Conservation (phyloP, 2,329 filamentous ascomycete genomes). For the Cephalotrichum gorgonifer region DNA sequence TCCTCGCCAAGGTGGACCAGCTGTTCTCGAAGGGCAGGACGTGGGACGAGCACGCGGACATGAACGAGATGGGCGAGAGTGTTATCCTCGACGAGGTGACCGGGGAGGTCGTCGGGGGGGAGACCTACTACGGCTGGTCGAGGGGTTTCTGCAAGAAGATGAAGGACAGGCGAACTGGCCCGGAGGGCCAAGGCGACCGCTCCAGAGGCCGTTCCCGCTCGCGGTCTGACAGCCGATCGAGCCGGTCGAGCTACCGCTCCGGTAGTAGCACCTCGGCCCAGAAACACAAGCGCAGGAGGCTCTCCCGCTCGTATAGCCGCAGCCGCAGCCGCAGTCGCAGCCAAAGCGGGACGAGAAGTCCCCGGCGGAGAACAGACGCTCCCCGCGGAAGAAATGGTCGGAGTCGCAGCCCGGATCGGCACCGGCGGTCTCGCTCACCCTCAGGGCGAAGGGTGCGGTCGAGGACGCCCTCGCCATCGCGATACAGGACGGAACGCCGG, state of each 20-base stretch:
- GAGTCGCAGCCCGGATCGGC: constrained; percentile 12
- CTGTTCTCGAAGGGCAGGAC: constrained; percentile 49
- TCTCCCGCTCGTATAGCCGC: constrained; percentile 21
- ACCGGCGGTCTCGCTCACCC: constrained; percentile 7
- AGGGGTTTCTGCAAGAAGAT: constrained; percentile 70
- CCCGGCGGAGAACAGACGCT: neutral
- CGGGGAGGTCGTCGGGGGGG: constrained; percentile 52
- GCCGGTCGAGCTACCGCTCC: constrained; percentile 16
- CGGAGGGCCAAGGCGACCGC: constrained; percentile 12
- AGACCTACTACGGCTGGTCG: constrained; percentile 87
- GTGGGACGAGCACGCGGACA: constrained; percentile 42
- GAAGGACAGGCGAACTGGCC: constrained; percentile 43
- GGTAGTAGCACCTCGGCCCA: constrained; percentile 13
- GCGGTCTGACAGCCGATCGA: constrained; percentile 17
- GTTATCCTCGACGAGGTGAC: constrained; percentile 56
- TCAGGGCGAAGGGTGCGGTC: neutral
- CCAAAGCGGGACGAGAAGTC: neutral
- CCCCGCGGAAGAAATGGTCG: neutral
- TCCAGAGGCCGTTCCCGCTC: constrained; percentile 24
- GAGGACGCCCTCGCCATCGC: constrained; percentile 1
- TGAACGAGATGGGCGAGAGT: constrained; percentile 67
- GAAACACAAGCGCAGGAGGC: constrained; percentile 10
- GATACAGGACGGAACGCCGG: neutral
- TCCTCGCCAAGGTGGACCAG: constrained; percentile 59
- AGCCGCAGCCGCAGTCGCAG: constrained; percentile 16